A percentile compares a stretch with the other conserved stretches of the same genome.
Evolutionary conservation across 2,329 filamentous ascomycete species (phyloP).

Genomic region (Chaetomium globosum): DNA sequence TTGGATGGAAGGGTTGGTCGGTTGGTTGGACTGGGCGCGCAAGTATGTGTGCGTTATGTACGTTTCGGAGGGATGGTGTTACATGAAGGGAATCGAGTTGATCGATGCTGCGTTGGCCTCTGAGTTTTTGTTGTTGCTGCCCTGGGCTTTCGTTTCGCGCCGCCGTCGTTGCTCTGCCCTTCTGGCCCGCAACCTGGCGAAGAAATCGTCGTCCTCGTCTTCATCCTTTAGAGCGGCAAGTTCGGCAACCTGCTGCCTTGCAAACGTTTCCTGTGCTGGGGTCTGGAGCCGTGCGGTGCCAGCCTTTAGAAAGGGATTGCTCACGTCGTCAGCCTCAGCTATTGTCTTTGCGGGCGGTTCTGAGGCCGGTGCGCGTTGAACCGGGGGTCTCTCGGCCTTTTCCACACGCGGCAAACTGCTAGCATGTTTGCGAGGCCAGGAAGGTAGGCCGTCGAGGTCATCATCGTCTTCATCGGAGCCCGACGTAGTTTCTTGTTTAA

Average conservation of each 20-base stretch:
- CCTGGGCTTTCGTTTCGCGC: conserved; percentile 18
- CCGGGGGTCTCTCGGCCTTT: background rate
- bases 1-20: background rate
- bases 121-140: conserved; percentile 18
- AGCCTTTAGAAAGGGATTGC: background rate
- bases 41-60: background rate
- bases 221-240: conserved; percentile 10
- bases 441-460: conserved; percentile 27
- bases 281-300: background rate
- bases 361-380: background rate
- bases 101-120: conserved; percentile 26
- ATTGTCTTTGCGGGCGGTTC: background rate
- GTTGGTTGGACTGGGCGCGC: background rate
- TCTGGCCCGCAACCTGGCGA: conserved; percentile 29
- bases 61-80: background rate
- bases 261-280: background rate
- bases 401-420: background rate
- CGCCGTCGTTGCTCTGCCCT: conserved; percentile 30
- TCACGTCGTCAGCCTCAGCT: background rate
- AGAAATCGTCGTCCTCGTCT: conserved; percentile 34
- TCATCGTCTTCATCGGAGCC: conserved; percentile 30
- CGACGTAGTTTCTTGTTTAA: conserved; percentile 10
- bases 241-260: background rate
- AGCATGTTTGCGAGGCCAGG: conserved; percentile 8
- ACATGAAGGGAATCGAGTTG: conserved; percentile 35